Evolutionary conservation across 1,139 yeast species (phyloP), one percentile per base, ranked within the genome.

Genomic region (Pichia sp.): DNA sequence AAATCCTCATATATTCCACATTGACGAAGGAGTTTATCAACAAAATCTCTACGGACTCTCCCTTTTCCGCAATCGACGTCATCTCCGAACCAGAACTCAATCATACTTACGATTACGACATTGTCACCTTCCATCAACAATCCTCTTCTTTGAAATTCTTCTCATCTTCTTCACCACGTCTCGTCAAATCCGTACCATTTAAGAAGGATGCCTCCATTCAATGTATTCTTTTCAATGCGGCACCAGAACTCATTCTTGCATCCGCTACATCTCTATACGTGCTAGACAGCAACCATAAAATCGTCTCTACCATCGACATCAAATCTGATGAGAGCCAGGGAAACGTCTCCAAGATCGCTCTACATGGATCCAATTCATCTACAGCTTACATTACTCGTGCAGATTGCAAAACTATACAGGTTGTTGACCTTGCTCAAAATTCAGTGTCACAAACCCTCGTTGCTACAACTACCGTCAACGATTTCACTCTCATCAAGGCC

Each of bases 1-100:
- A 63, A 32, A 52, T 70, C 17, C 52, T 64, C 34, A 51, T 68
- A 7, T 62, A 65, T 35, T 63, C 74, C 2, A 74, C 75, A 1
- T 49, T 52, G 24, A 55, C 58, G 19, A 63, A 62, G 37, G 63
- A 58, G 21, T 48, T 62, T 11, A 50, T 62, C 20, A 56, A 56
- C 40, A 62, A 65, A 44, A 59, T 67, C 30, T 55, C 59, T 0
- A 52, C 55, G 6, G 55, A 50, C 2, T 41, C 60, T 4, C 42
- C 54, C 7, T 46, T 58, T 21, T 32, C 43, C 11, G 30, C 40
- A 5, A 29, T 40, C 11, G 43, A 40, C 6, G 39, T 37, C 2
- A 37, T 40, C 5, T 27, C 31, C 15, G 29, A 31, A 20, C 8
- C 31, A 7, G 37, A 32, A 11, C 10, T 11, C 9, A 25, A 25